Base-by-base conservation (phyloP, 2,329 filamentous ascomycete genomes). In the Thielaviopsis punctulata region DNA sequence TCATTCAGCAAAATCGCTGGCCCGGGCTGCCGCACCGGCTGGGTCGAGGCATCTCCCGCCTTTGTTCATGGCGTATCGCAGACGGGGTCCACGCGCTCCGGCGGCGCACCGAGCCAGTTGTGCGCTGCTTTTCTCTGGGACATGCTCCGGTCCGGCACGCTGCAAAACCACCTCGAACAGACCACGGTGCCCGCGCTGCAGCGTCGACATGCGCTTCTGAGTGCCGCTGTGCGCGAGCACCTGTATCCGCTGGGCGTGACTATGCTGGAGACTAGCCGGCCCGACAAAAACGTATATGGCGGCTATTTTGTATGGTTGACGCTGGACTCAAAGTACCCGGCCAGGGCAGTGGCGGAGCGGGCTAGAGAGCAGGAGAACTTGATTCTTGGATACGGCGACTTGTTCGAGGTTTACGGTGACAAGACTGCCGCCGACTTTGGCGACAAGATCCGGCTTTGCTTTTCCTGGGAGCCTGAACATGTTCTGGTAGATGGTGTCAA, bases 1-100 rank as follows among this genome's bases (percentile, higher is more conserved):
- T 87, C 82, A 6, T 96, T 96, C 65, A 86, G 80, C 63, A 98
- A 98, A 65, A 79, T 96, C 36, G 75, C 80, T 24, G 87, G 79
- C 0, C 88, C 90, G 0, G 92, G 90, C 0, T 66, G 84, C 49
- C 74, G 90, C 12, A 89, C 85, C 0, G 90, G 90, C n/a, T 96
- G 89, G 89, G 77, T 80, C 1, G 87, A 95, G 63, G 83, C 76
- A 0, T 81, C 79, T 5, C 69, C 73, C 0, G 70, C 67, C 36
- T 73, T 77, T 59, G 69, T 67, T 2, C 61, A 66, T 49, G 77
- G 76, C 0, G 59, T 78, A 0, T 66, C 71, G 13, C 69, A 73
- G 58, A 76, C 73, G 19, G 76, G 73, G 1, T 69, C 70, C 1
- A 75, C 74, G 19, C 64, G 68, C 30, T 75, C 73, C 2, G 79